phyloP scores from a whole-genome alignment of 495 filamentous ascomycete species.

The Lasiosphaeria hispida region DNA sequence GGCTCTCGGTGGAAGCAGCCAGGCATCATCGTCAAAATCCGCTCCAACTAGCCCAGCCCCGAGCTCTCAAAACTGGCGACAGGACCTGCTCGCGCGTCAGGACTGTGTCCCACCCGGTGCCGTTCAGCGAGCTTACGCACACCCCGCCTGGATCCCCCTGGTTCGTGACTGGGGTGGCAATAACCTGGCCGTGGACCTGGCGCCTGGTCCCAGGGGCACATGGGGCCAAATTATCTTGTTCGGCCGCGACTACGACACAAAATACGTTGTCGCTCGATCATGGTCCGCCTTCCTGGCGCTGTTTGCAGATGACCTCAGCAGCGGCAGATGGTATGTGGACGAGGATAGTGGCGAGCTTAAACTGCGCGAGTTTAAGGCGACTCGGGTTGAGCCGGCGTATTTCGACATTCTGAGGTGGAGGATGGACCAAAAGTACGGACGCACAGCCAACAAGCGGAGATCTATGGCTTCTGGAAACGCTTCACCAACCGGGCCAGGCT shows the following conservation, averaged over 20 bases:
- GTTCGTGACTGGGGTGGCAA: conserved; percentile 98
- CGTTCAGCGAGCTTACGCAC: conserved; percentile 90
- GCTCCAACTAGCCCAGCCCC: conserved; percentile 36
- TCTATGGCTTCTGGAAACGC: conserved; percentile 36
- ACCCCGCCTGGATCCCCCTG: conserved; percentile 93
- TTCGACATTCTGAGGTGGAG: conserved; percentile 93
- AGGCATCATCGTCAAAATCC: conserved; percentile 49
- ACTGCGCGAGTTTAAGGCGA: conserved; percentile 82
- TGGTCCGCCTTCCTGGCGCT: conserved; percentile 86
- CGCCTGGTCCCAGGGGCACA: conserved; percentile 82
- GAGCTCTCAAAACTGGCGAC: conserved; percentile 66
- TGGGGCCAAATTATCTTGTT: conserved; percentile 98
- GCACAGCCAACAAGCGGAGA: conserved; percentile 48
- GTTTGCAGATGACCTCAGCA: conserved; percentile 84
- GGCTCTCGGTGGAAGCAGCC: conserved; percentile 58
- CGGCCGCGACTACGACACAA: conserved; percentile 96
- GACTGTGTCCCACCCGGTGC: conserved; percentile 82
- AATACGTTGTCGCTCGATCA: conserved; percentile 90
- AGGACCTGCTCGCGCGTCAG: conserved; percentile 80
- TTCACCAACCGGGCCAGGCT: conserved; percentile 44
- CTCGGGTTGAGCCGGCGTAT: conserved; percentile 88
- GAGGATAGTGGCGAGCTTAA: conserved; percentile 91
- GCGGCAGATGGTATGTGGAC: conserved; percentile 82
- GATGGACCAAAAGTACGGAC: conserved; percentile 89
- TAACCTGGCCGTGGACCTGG: conserved; percentile 89